phyloP scores from a whole-genome alignment of 2,329 filamentous ascomycete species.

The Monosporascus ibericus region DNA sequence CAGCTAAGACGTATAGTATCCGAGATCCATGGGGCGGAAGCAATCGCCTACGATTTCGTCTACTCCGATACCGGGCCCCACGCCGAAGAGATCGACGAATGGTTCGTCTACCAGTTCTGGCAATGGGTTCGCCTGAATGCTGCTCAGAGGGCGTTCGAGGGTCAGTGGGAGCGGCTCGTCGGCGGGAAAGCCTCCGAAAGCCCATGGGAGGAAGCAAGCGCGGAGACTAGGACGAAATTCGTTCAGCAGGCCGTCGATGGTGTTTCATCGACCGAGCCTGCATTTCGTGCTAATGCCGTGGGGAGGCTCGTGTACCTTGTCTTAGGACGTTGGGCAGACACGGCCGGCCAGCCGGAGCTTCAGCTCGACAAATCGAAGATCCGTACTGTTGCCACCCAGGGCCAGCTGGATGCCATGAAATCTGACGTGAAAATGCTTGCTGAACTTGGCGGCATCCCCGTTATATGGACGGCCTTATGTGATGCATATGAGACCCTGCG shows the following conservation, averaged over 20 bases:
- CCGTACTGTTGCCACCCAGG: constrained; percentile 42
- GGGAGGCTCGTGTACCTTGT: constrained; percentile 56
- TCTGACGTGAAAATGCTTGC: constrained; percentile 46
- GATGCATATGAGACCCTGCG: constrained; percentile 47
- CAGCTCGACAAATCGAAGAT: constrained; percentile 35
- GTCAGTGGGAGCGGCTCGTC: constrained; percentile 59
- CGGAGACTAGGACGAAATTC: constrained; percentile 51
- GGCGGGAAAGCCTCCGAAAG: constrained; percentile 34
- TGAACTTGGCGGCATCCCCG: constrained; percentile 42
- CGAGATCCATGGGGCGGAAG: constrained; percentile 65
- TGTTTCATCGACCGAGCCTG: constrained; percentile 39
- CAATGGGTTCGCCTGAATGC: constrained; percentile 75
- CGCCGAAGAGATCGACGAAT: constrained; percentile 89
- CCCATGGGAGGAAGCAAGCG: constrained; percentile 62
- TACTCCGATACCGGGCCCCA: constrained; percentile 69
- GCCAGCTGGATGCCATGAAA: constrained; percentile 55
- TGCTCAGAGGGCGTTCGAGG: constrained; percentile 70
- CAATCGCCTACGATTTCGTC: constrained; percentile 76
- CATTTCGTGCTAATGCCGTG: constrained; percentile 46
- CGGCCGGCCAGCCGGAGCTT: constrained; percentile 39
- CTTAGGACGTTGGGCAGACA: constrained; percentile 65
- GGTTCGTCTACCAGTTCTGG: constrained; percentile 88
- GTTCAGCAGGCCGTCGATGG: constrained; percentile 45
- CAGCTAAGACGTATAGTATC: constrained; percentile 69
- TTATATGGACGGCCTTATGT: constrained; percentile 46